Evolutionary conservation across 495 filamentous ascomycete species (phyloP).

Genomic region (Penicillium odoratum): DNA sequence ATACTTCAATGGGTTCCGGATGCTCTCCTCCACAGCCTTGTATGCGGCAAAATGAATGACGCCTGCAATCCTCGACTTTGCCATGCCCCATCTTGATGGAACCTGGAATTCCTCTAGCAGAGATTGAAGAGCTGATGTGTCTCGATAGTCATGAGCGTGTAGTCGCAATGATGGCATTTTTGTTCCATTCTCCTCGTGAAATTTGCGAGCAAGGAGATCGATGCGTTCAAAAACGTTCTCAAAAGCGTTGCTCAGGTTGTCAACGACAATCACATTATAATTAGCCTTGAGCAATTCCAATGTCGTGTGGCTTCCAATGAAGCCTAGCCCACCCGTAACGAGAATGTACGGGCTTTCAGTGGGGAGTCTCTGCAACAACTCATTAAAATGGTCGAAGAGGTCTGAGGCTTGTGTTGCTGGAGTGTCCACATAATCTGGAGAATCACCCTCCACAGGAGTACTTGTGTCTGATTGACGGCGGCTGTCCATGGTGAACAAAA

Average conservation of each 20-base stretch:
- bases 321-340: conserved; percentile 65
- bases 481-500: conserved; percentile 31
- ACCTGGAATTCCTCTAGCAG: conserved; percentile 42
- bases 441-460: conserved; percentile 37
- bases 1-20: conserved; percentile 57
- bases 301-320: conserved; percentile 65
- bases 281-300: conserved; percentile 61
- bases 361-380: conserved; percentile 37
- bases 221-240: conserved; percentile 55
- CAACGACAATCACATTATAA: conserved; percentile 64
- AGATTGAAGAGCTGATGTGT: conserved; percentile 40
- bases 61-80: conserved; percentile 55
- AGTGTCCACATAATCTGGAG: conserved; percentile 37
- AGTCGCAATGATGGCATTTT: conserved; percentile 53
- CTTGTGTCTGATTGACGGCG: conserved; percentile 34
- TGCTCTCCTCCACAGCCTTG: conserved; percentile 56
- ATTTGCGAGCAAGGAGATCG: conserved; percentile 45
- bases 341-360: conserved; percentile 47
- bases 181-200: conserved; percentile 47
- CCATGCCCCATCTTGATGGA: conserved; percentile 34
- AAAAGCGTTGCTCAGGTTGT: conserved; percentile 63
- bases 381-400: conserved; percentile 41
- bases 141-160: conserved; percentile 59
- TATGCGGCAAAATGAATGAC: conserved; percentile 67
- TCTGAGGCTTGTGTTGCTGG: conserved; percentile 44